Evolutionary conservation across 208 protist species (phyloP), one percentile per base, ranked within the genome.

Genomic region (Kentomonas sorsogonicus): DNA sequence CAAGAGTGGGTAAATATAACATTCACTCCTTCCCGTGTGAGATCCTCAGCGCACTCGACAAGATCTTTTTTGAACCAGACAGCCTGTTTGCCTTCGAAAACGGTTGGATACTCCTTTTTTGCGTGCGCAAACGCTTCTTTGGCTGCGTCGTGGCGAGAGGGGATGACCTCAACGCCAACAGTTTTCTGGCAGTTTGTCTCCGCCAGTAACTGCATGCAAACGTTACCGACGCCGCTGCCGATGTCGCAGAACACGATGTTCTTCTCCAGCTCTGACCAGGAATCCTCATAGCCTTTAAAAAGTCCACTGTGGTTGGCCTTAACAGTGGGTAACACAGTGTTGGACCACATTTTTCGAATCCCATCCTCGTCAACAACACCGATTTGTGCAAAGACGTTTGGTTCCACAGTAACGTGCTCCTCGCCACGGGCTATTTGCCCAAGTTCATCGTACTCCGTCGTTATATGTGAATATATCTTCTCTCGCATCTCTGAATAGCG

Each of bases 231-330:
- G 7, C 79, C 79, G 55, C 86, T 90, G n/a, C 86, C 86, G 43
- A 93, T 84, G 38, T 93, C 86, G 47, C 86, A 93, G 45, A 93
- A 93, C 9, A 90, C 82, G 22, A 77, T 54, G 0, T 70, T 52
- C 4, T 72, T 52, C 51, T 93, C 79, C 10, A 88, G 18, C 29
- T 75, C 60, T 1, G 43, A 63, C 16, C 59, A 9, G n/a, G 64
- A 56, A 44, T 46, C 33, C 34, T 65, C 45, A 3, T 63, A 74
- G 41, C 59, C 33, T 20, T 73, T 60, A 22, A 73, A 45, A 20
- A 63, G 45, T 39, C 13, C 25, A 34, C 46, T 47, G 13, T 51
- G 29, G 9, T 45, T 48, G 13, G 46, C 62, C 0, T 39, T 52
- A 11, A 89, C 20, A 41, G 64, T 41, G 16, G 81, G 86, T 15